A percentile compares a stretch with the other conserved stretches of the same genome.
These are phyloP conservation scores for Rhizopogon rudus DNA, from an alignment of 768 basidiomycete genomes.

Conservation along the genomic window DNA sequence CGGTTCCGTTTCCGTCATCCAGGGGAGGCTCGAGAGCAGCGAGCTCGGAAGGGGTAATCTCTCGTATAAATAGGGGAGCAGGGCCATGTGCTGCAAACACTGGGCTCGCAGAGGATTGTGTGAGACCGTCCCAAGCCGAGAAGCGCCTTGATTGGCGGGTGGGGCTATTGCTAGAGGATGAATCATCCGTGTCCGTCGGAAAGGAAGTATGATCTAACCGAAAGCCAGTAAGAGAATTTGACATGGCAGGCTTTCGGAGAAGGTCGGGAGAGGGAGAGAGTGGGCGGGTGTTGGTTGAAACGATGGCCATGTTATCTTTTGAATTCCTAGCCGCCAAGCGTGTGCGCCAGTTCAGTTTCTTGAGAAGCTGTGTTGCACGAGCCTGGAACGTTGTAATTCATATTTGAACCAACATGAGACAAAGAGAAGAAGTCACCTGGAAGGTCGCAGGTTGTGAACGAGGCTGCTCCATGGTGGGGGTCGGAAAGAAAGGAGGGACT, in stretches of 20 bases:
- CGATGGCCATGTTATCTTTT: conserved; percentile 21
- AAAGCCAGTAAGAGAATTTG: conserved; percentile 15
- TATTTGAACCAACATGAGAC: conserved; percentile 11
- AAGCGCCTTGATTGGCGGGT: conserved; percentile 14
- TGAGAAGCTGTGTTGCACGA: conserved; percentile 36
- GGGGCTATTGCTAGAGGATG: conserved; percentile 22
- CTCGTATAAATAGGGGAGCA: conserved; percentile 9
- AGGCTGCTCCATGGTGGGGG: conserved; percentile 24
- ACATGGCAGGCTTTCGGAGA: conserved; percentile 20
- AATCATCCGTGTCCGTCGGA: conserved; percentile 26
- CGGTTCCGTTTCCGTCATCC: conserved; percentile 4
- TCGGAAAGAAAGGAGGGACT: conserved; percentile 8
- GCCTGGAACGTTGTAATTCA: conserved; percentile 9
- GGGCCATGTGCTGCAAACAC: conserved; percentile 10
- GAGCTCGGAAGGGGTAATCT: conserved; percentile 1
- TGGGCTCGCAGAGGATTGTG: conserved; percentile 3
- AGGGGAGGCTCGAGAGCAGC: background rate
- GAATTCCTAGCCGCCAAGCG: conserved; percentile 26
- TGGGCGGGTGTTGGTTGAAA: conserved; percentile 20
- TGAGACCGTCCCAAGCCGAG: conserved; percentile 17
- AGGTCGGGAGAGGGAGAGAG: conserved; percentile 31
- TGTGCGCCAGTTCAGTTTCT: conserved; percentile 32
- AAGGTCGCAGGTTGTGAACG: conserved; percentile 19
- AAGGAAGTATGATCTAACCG: conserved; percentile 17
- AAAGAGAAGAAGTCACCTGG: conserved; percentile 14